A percentile compares a stretch with the other conserved stretches of the same genome.
These are phyloP conservation scores for Alloascoidea hylecoeti DNA, from an alignment of 805 yeast genomes.

Conservation along the genomic window DNA sequence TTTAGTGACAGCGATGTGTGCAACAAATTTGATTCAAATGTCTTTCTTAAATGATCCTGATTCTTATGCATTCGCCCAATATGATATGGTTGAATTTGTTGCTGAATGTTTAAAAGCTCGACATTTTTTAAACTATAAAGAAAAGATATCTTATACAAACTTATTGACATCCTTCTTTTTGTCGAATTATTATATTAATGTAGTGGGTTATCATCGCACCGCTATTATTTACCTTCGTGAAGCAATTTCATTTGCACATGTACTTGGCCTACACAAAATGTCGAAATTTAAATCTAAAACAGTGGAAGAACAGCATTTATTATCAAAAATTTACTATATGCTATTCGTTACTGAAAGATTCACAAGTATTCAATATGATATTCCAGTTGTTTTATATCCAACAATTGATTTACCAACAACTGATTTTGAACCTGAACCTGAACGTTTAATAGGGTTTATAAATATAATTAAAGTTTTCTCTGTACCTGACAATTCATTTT, in stretches of 20 bases:
- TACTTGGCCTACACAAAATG: background rate
- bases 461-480: background rate
- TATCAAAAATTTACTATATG: background rate
- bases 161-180: background rate
- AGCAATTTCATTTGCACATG: background rate
- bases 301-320: background rate
- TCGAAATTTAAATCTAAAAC: background rate
- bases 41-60: background rate
- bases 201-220: background rate
- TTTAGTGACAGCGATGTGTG: background rate
- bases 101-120: background rate
- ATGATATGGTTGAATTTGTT: background rate
- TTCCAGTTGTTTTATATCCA: background rate
- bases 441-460: background rate
- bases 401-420: background rate
- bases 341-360: background rate
- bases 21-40: background rate
- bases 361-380: slow-evolving; percentile 1
- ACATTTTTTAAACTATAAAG: background rate
- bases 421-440: background rate
- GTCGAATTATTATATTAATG: background rate
- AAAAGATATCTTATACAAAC: background rate
- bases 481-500: background rate
- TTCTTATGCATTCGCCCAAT: background rate
- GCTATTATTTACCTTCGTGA: background rate